Evolutionary conservation across 257 asterid genomes (phyloP).

Genomic region (Capsicum chinense): DNA sequence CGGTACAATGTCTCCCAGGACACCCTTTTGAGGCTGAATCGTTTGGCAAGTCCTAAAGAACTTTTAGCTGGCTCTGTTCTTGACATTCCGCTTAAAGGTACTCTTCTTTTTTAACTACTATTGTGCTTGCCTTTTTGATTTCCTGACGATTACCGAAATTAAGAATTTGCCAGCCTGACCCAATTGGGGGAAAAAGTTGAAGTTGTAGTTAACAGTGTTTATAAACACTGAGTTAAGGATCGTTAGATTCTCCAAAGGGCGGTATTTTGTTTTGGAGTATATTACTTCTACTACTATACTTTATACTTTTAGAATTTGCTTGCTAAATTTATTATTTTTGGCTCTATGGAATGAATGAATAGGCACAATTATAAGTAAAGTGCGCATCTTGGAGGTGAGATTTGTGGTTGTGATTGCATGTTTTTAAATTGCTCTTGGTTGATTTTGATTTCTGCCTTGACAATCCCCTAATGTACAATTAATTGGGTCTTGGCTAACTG

Average conservation of each 20-base stretch:
- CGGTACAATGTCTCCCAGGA: constrained; percentile 55
- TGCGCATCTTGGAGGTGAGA: background rate
- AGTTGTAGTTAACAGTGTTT: background rate
- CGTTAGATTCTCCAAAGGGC: background rate
- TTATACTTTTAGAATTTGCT: background rate
- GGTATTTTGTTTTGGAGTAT: background rate
- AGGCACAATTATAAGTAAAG: background rate
- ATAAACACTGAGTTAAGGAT: background rate
- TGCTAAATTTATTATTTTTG: background rate
- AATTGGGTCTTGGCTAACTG: background rate
- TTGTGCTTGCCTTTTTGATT: background rate
- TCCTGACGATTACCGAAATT: background rate
- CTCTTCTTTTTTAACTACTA: no score
- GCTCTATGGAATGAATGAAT: background rate
- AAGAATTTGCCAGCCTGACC: background rate
- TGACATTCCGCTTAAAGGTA: constrained; percentile 88
- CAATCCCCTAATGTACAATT: background rate
- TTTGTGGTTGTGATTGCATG: background rate
- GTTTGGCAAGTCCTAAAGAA: constrained; percentile 46
- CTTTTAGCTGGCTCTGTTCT: constrained; percentile 60
- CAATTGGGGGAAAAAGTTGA: background rate
- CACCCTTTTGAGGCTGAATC: constrained; percentile 57
- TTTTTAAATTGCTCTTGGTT: background rate
- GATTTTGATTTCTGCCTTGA: background rate
- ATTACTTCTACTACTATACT: no score